Base-by-base conservation (phyloP, 306 rosid species). In the Canavalia gladiata region DNA sequence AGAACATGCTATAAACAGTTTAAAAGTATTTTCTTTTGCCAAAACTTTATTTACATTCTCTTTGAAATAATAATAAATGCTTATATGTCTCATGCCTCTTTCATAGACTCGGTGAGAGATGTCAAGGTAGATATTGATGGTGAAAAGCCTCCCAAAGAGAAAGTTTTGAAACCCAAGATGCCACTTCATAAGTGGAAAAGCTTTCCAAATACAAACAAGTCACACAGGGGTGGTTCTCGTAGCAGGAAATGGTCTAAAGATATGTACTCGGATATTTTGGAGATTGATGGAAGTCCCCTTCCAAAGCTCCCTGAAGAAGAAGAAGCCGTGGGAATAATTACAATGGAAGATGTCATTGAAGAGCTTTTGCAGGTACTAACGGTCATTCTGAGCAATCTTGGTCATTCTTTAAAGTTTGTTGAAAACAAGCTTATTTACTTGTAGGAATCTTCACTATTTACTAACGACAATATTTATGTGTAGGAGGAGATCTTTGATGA, bases 321-420 rank as follows among this genome's bases (percentile, higher is more conserved):
- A 87, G 97, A 93, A 89, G 97, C 94, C 34, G 91, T 93, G 42
- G 99, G 99, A 28, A 72, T 96, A 72, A 90, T 96, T 12, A 91
- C 99, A n/a, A 92, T 96, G 90, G 99, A 96, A 86, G 99, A 96
- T 77, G 94, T 93, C 49, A 96, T 96, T 13, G 99, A 96, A 81
- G 99, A 96, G 83, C 97, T 96, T 72, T 74, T 96, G 80, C 99
- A 93, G 98, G 98, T 95, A 86, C 34, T 37, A 8, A 29, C 28
- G n/a, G 12, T 51, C 33, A 55, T 81, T 68, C 41, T 55, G 58
- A 59, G 30, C 76, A 47, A 63, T 64, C 57, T 25, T 10, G 30
- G 33, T 39, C 56, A 29, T 52, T 79, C 77, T 67, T 63, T 28
- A 60, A 9, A 4, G 65, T 47, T 68, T 11, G 54, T 52, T 30